Evolutionary conservation across 2,329 filamentous ascomycete genomes (phyloP).

Genomic region (Claviceps arundinis): DNA sequence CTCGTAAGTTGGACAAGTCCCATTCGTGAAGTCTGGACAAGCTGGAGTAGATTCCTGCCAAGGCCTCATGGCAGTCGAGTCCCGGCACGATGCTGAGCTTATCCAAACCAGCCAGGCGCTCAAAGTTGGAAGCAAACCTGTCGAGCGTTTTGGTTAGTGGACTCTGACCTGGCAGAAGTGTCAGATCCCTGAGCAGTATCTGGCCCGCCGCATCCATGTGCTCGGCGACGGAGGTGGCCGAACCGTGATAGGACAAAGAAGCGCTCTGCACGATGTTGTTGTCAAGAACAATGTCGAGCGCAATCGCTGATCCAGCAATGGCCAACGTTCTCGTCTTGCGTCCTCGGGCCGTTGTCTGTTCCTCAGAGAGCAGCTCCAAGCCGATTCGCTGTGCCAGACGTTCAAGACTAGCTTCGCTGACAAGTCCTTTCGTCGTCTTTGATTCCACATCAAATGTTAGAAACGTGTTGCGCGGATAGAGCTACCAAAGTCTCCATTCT

Average conservation of each 20-base stretch:
- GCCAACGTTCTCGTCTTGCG: slow-evolving; percentile 42
- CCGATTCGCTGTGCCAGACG: slow-evolving; percentile 54
- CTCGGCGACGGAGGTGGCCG: slow-evolving; percentile 42
- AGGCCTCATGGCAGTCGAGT: slow-evolving; percentile 65
- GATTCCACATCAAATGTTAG: not conserved
- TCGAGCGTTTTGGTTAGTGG: slow-evolving; percentile 59
- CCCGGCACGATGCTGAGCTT: slow-evolving; percentile 54
- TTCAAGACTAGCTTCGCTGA: slow-evolving; percentile 65
- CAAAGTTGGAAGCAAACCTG: slow-evolving; percentile 57
- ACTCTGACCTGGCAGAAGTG: slow-evolving; percentile 43
- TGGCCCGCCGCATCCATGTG: slow-evolving; percentile 48
- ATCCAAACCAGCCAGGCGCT: slow-evolving; percentile 55
- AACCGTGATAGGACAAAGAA: slow-evolving; percentile 48
- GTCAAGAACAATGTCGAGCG: slow-evolving; percentile 47
- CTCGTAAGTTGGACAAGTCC: slow-evolving; percentile 47
- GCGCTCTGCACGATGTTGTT: slow-evolving; percentile 51
- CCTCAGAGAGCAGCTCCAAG: slow-evolving; percentile 50
- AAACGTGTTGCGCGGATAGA: not conserved
- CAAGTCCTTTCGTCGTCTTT: slow-evolving; percentile 41
- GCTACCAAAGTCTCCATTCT: no score
- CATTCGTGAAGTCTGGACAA: slow-evolving; percentile 56
- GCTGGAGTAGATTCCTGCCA: slow-evolving; percentile 60
- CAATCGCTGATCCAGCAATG: slow-evolving; percentile 47
- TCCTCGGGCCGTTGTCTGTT: slow-evolving; percentile 30
- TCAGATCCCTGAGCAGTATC: slow-evolving; percentile 54